Base-by-base conservation (phyloP, 2,329 filamentous ascomycete species). In the Colletotrichum abscissum region DNA sequence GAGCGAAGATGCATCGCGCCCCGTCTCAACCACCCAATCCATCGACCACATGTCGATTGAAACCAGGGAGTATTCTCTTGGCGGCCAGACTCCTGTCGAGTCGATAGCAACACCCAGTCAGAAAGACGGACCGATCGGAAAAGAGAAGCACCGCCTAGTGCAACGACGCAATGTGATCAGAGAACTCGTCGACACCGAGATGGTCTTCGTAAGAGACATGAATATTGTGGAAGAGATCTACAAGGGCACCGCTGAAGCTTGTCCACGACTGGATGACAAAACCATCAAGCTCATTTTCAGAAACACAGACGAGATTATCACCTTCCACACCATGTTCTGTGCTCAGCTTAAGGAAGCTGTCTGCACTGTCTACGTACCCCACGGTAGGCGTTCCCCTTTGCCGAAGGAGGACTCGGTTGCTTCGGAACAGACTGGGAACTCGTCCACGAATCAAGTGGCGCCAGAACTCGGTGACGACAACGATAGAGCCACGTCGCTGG, bases 181-280 rank as follows among this genome's bases (percentile, higher is more conserved):
- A 79, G 97, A 99, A 82, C 86, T 99, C 49, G 89, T 98, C 58
- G 95, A 98, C 78, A 99, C 97, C 0, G 97, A 99, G 81, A 92
- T 95, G 60, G 92, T 93, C 6, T 98, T 97, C 82, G 92, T 97
- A 69, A 91, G 95, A 75, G 97, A 99, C 81, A 96, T 99, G 94
- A 98, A 95, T 81, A 96, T 99, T 66, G 93, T 98, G 2, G 95
- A 97, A 79, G 95, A 98, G 79, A 98, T 99, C 67, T 99, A 98
- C 87, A 97, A 97, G 82, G 95, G 94, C 56, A 98, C 97, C 0
- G 94, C 95, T 1, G 92, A 93, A 76, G 93, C 93, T 12, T 95
- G 94, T 69, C 91, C 94, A 9, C 91, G 95, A 75, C 89, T 98
- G 33, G 94, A 93, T 56, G 86, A 90, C 55, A 94, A 96, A 75